phyloP scores from a whole-genome alignment of 345 rosid genomes.

The Raphanus sativus region DNA sequence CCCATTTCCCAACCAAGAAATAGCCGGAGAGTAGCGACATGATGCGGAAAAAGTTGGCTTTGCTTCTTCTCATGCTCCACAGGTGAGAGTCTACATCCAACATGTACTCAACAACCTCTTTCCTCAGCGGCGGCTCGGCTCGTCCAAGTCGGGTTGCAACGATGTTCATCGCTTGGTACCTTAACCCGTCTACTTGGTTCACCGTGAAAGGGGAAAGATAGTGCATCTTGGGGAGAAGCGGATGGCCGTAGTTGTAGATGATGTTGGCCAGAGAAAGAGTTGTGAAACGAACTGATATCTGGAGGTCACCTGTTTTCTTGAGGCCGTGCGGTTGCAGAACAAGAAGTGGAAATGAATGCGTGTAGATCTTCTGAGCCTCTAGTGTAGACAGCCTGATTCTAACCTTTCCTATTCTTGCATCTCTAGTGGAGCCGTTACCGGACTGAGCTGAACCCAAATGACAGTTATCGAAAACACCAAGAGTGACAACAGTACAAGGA shows the following conservation, averaged over 20 bases:
- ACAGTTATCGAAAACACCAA: constrained; percentile 75
- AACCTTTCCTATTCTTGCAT: constrained; percentile 73
- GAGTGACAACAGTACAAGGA: constrained; percentile 81
- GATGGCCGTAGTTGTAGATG: constrained; percentile 60
- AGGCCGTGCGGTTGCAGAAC: constrained; percentile 67
- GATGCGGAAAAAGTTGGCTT: constrained; percentile 81
- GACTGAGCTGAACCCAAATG: constrained; percentile 53
- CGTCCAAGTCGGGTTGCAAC: constrained; percentile 71
- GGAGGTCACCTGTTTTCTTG: constrained; percentile 82
- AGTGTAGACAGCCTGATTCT: constrained; percentile 68
- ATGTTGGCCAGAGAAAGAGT: constrained; percentile 64
- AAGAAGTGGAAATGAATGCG: constrained; percentile 74
- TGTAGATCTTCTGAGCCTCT: constrained; percentile 71
- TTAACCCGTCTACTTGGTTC: constrained; percentile 67
- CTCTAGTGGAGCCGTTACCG: constrained; percentile 42
- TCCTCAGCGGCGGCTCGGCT: constrained; percentile 83
- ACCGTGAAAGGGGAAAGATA: constrained; percentile 76
- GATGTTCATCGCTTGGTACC: constrained; percentile 82
- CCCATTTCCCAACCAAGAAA: constrained; percentile 54
- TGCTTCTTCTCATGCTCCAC: constrained; percentile 96
- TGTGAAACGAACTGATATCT: constrained; percentile 64
- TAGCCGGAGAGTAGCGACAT: constrained; percentile 60
- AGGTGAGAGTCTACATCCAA: constrained; percentile 79
- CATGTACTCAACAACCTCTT: constrained; percentile 88
- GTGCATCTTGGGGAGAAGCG: constrained; percentile 88